Percentiles rank a stretch among this genome's conserved stretches.
Evolutionary conservation across 1,139 yeast species (phyloP).

Genomic region (Debaryomycetaceae sp.): DNA sequence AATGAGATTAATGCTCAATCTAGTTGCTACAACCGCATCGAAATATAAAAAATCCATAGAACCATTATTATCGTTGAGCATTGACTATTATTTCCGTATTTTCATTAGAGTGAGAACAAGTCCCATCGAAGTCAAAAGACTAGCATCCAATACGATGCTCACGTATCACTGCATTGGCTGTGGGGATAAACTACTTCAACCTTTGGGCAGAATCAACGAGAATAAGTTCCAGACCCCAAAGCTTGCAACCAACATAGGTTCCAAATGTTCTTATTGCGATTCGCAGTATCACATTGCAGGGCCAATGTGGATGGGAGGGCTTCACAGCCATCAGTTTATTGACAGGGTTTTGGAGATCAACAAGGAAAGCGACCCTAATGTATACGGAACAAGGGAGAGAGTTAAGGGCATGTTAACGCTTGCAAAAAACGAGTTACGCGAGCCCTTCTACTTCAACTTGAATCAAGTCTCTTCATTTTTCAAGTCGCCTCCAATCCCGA

Average conservation of each 20-base stretch:
- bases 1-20: slow-evolving; percentile 71
- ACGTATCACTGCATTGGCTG: slow-evolving; percentile 89
- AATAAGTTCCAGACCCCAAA: slow-evolving; percentile 37
- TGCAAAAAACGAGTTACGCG: slow-evolving; percentile 63
- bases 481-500: slow-evolving; percentile 81
- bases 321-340: slow-evolving; percentile 69
- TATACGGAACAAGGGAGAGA: slow-evolving; percentile 76
- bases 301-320: slow-evolving; percentile 89
- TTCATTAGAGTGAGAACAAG: slow-evolving; percentile 73
- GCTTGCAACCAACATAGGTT: slow-evolving; percentile 44
- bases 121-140: slow-evolving; percentile 75
- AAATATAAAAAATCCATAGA: slow-evolving; percentile 83
- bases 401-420: slow-evolving; percentile 89
- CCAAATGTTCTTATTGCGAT: slow-evolving; percentile 68
- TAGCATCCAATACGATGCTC: slow-evolving; percentile 71
- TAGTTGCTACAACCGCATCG: slow-evolving; percentile 82
- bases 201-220: slow-evolving; percentile 58
- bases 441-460: slow-evolving; percentile 81
- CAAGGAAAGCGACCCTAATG: slow-evolving; percentile 38
- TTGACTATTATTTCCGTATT: slow-evolving; percentile 88
- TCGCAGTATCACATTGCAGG: slow-evolving; percentile 77
- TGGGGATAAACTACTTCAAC: slow-evolving; percentile 67
- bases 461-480: slow-evolving; percentile 71
- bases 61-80: slow-evolving; percentile 79
- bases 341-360: slow-evolving; percentile 54